phyloP scores from a whole-genome alignment of 805 yeast genomes.

The Ogataea philodendri region DNA sequence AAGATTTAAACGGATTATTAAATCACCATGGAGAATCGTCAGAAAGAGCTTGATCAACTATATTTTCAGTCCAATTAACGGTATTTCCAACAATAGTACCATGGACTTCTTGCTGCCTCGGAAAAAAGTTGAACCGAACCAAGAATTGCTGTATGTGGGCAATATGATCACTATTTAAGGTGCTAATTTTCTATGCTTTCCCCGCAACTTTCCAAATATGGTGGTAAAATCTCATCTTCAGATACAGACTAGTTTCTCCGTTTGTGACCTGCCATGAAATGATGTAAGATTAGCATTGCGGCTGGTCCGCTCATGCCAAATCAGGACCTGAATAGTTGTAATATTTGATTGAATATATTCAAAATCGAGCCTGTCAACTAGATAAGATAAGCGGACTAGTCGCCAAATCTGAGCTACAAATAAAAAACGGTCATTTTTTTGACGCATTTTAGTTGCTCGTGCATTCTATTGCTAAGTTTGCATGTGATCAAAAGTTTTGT shows the following conservation, averaged over 20 bases:
- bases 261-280: no score
- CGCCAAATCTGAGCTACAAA: no score
- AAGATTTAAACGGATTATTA: neutral
- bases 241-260: no score
- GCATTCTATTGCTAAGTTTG: constrained; percentile 5
- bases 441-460: no score
- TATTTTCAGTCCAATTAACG: constrained; percentile 21
- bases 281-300: no score
- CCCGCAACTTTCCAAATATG: constrained; percentile 5
- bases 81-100: constrained; percentile 19
- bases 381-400: no score
- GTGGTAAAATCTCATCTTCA: no score
- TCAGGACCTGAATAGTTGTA: no score
- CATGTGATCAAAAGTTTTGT: constrained; percentile 9
- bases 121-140: constrained; percentile 12
- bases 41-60: constrained; percentile 16
- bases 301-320: no score
- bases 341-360: neutral
- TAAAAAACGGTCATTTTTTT: no score
- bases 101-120: constrained; percentile 22
- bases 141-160: constrained; percentile 27
- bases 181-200: neutral
- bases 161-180: constrained; percentile 15
- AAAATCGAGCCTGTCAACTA: no score
- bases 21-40: constrained; percentile 6